Evolutionary conservation across 179 eudicot species (phyloP), one percentile per base, ranked within the genome.

Genomic region (Silene vulgaris): DNA sequence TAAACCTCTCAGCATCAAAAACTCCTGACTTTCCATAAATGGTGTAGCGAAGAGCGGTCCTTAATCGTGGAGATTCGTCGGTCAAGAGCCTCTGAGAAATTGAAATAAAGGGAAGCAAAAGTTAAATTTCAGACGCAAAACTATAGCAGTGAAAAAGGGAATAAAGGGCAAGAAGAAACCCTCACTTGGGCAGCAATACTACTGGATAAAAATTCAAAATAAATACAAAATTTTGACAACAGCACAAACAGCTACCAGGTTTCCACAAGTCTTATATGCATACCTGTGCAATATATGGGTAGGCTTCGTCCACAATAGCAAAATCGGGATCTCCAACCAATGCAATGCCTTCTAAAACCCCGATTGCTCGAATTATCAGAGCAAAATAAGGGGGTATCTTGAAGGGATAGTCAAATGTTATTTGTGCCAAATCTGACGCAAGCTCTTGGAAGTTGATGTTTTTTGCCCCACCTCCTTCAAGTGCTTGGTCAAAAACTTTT

Each of bases 231-330:
- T 16, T 48, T 21, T 8, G 19, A 32, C 29, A 26, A 62, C 14
- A 63, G 16, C 12, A 28, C 43, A 54, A 43, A 8, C 13, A 5
- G 21, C 45, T 28, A 69, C 28, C 56, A 37, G 11, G 35, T 40
- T n/a, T 23, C 48, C 29, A 48, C 57, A 30, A 69, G 48, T 0
- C 52, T 21, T 29, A 43, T 28, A 59, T 71, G 69, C 67, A 74
- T 88, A 94, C 98, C 98, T 94, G 99, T 1, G 99, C 99, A 82
- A 95, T 86, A 77, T 95, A 95, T 62, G 99, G 99, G 84, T 95
- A 95, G 20, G 99, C 99, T 87, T 95, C 99, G 86, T 95, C 99
- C 30, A 95, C 99, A 65, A 95, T 85, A 35, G 99, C 99, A 82
- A 95, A 95, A 17, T 95, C 99, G 17, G 99, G 88, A 86, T 95